phyloP scores from a whole-genome alignment of 345 rosid genomes.

The Acer yangbiense region DNA sequence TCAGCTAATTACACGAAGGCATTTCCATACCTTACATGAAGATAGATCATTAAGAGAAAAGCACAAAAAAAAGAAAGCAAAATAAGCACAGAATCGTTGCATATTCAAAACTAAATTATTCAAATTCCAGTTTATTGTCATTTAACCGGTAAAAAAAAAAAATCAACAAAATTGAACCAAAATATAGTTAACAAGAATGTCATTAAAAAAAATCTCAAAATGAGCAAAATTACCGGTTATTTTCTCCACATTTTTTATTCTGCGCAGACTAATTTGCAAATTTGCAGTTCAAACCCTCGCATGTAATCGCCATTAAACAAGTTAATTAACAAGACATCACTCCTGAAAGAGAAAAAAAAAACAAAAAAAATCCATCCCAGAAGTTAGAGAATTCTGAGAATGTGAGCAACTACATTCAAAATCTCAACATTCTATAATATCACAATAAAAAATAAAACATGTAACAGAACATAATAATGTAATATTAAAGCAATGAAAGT shows the following conservation, averaged over 20 bases:
- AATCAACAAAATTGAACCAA: neutral
- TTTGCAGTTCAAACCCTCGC: neutral
- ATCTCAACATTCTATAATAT: neutral
- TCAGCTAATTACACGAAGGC: neutral
- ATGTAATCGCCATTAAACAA: neutral
- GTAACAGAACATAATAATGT: no score
- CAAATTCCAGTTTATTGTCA: neutral
- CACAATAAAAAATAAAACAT: neutral
- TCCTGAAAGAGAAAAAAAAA: neutral
- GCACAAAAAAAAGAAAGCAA: neutral
- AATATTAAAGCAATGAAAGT: no score
- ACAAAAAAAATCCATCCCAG: neutral
- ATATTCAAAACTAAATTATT: neutral
- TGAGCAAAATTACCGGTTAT: slow-evolving; percentile 22
- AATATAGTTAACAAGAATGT: neutral
- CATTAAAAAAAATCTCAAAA: neutral
- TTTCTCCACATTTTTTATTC: slow-evolving; percentile 9
- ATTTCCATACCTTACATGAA: neutral
- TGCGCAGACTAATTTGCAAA: neutral
- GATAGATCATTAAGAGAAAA: neutral
- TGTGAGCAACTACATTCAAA: neutral
- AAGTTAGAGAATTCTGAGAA: neutral
- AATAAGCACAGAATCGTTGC: neutral
- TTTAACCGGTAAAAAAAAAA: neutral
- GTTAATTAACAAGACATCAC: no score